A percentile compares a stretch with the other conserved stretches of the same genome.
Evolutionary conservation across 2,329 filamentous ascomycete species (phyloP).

Genomic region (Chalara sp.): DNA sequence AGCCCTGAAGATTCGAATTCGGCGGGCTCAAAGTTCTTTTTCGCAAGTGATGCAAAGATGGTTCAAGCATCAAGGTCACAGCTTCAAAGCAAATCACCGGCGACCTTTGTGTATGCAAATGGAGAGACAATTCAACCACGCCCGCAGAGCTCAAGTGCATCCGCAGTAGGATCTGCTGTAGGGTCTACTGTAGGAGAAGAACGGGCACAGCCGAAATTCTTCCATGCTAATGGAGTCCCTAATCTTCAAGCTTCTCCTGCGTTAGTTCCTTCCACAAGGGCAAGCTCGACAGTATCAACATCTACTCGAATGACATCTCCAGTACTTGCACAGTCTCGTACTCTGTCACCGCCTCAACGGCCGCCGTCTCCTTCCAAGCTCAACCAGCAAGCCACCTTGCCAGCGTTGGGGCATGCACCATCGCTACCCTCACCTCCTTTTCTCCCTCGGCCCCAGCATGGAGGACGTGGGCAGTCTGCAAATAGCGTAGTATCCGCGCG

Average conservation of each 20-base stretch:
- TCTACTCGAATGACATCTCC: constrained; percentile 35
- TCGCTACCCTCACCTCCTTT: constrained; percentile 15
- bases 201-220: constrained; percentile 52
- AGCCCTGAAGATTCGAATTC: constrained; percentile 19
- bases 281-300: constrained; percentile 40
- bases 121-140: constrained; percentile 35
- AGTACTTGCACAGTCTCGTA: constrained; percentile 29
- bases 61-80: constrained; percentile 15
- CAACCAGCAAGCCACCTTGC: constrained; percentile 18
- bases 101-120: constrained; percentile 45
- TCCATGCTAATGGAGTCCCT: constrained; percentile 64
- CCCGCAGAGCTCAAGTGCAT: constrained; percentile 19
- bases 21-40: constrained; percentile 73
- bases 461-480: constrained; percentile 18
- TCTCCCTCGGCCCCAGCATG: constrained; percentile 13
- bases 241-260: constrained; percentile 35
- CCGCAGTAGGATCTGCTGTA: constrained; percentile 5
- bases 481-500: constrained; percentile 13
- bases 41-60: constrained; percentile 70
- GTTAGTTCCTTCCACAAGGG: constrained; percentile 31
- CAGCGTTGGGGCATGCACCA: constrained; percentile 16
- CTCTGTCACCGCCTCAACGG: constrained; percentile 30
- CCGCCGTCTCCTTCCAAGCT: constrained; percentile 47
- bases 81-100: constrained; percentile 26
- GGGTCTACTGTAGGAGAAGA: constrained; percentile 24